Percentiles rank a stretch among this genome's conserved stretches.
phyloP scores from a whole-genome alignment of 2,329 filamentous ascomycete species.

The Aspergillus ochraceus region DNA sequence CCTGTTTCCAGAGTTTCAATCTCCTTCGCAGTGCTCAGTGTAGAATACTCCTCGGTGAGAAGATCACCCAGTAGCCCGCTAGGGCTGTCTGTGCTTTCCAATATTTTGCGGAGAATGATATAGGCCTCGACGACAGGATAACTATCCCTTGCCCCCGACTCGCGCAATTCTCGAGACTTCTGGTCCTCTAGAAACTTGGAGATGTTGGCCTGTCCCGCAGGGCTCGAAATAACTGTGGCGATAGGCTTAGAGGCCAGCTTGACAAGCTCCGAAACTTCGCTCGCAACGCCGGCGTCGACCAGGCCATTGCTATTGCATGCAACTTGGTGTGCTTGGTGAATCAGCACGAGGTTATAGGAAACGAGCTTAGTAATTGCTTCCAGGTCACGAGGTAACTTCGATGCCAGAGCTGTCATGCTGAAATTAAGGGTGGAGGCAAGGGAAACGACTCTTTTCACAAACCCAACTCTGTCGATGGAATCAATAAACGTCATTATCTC shows the following conservation, averaged over 20 bases:
- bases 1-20: constrained; percentile 34
- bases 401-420: constrained; percentile 23
- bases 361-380: constrained; percentile 23
- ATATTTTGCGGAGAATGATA: constrained; percentile 48
- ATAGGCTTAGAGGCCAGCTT: constrained; percentile 37
- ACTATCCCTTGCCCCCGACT: constrained; percentile 50
- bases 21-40: constrained; percentile 28
- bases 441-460: constrained; percentile 38
- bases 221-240: constrained; percentile 33
- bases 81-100: constrained; percentile 32
- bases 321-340: constrained; percentile 41
- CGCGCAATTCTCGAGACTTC: constrained; percentile 40
- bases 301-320: constrained; percentile 35
- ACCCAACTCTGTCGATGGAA: constrained; percentile 52
- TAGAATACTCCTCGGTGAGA: constrained; percentile 36
- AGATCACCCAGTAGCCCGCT: constrained; percentile 46
- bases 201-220: constrained; percentile 37
- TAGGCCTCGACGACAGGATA: constrained; percentile 47
- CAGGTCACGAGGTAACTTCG: constrained; percentile 17
- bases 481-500: constrained; percentile 54
- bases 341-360: constrained; percentile 37
- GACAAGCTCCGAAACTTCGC: constrained; percentile 32
- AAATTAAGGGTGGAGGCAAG: constrained; percentile 44
- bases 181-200: constrained; percentile 48
- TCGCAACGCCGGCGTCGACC: constrained; percentile 21